phyloP scores from a whole-genome alignment of 176 grass and related monocot species.

The Triticum urartu region DNA sequence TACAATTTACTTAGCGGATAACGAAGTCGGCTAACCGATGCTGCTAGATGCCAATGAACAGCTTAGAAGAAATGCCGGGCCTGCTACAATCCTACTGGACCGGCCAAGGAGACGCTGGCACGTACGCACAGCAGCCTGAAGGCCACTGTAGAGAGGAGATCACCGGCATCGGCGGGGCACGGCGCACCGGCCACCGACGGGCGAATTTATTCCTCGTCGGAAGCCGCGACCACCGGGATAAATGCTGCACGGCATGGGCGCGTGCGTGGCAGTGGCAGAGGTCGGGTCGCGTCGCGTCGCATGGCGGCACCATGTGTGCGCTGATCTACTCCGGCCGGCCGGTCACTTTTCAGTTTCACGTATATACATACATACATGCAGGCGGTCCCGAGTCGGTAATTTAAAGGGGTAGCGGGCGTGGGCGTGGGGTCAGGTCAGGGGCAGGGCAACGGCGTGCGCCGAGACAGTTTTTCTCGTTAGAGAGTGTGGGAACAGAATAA shows the following conservation, averaged over 20 bases:
- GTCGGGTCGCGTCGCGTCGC: neutral
- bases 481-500: constrained; percentile 39
- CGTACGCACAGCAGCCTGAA: neutral
- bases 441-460: constrained; percentile 18
- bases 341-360: neutral
- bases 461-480: constrained; percentile 58
- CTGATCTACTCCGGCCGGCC: neutral
- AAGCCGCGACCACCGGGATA: constrained; percentile 25
- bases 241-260: constrained; percentile 25
- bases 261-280: neutral
- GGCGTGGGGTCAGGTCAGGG: neutral
- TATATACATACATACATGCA: neutral
- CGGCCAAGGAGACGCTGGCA: neutral
- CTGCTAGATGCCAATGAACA: neutral
- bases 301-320: neutral
- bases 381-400: neutral
- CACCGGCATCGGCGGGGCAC: constrained; percentile 31
- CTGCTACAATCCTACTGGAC: neutral
- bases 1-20: neutral
- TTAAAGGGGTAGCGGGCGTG: neutral
- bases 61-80: neutral
- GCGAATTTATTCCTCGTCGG: constrained; percentile 31
- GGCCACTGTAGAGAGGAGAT: constrained; percentile 9
- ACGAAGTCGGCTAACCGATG: neutral
- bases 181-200: constrained; percentile 30